Percentiles rank a stretch among this genome's conserved stretches.
phyloP scores from a whole-genome alignment of 768 basidiomycete genomes.

The Arthromyces matolae region DNA sequence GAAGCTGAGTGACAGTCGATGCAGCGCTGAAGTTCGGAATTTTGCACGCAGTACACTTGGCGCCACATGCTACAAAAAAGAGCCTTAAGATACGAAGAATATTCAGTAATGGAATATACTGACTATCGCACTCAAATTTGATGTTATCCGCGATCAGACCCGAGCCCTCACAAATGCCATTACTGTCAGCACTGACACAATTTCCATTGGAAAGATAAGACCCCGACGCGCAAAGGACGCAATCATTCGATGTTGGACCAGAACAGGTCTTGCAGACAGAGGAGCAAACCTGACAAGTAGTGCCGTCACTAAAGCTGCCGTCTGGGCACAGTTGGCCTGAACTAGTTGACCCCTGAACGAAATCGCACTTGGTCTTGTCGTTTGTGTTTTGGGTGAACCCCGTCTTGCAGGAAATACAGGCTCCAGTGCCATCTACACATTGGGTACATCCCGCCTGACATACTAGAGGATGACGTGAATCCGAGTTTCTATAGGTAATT shows the following conservation, averaged over 20 bases:
- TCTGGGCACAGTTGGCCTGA: constrained; percentile 58
- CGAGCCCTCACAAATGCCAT: constrained; percentile 73
- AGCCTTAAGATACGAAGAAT: constrained; percentile 7
- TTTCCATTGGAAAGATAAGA: constrained; percentile 61
- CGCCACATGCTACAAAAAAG: constrained; percentile 62
- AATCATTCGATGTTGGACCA: constrained; percentile 65
- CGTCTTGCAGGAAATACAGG: constrained; percentile 68
- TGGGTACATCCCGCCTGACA: constrained; percentile 70
- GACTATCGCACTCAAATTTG: constrained; percentile 83
- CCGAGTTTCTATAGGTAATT: constrained; percentile 2
- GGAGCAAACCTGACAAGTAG: constrained; percentile 56
- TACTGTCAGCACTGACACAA: constrained; percentile 62
- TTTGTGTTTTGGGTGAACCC: constrained; percentile 66
- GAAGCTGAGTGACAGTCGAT: constrained; percentile 59
- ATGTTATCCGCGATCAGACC: constrained; percentile 74
- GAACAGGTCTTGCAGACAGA: constrained; percentile 68
- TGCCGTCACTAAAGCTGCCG: constrained; percentile 55
- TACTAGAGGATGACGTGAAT: constrained; percentile 34
- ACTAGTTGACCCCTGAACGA: constrained; percentile 45
- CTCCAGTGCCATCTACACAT: constrained; percentile 66
- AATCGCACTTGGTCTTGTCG: constrained; percentile 64
- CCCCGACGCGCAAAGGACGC: constrained; percentile 62
- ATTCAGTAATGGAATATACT: constrained; percentile 25
- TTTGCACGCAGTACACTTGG: constrained; percentile 74
- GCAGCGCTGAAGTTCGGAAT: constrained; percentile 66